A percentile compares a stretch with the other conserved stretches of the same genome.
phyloP scores from a whole-genome alignment of 2,329 filamentous ascomycete species.

The Colletotrichum sp. region DNA sequence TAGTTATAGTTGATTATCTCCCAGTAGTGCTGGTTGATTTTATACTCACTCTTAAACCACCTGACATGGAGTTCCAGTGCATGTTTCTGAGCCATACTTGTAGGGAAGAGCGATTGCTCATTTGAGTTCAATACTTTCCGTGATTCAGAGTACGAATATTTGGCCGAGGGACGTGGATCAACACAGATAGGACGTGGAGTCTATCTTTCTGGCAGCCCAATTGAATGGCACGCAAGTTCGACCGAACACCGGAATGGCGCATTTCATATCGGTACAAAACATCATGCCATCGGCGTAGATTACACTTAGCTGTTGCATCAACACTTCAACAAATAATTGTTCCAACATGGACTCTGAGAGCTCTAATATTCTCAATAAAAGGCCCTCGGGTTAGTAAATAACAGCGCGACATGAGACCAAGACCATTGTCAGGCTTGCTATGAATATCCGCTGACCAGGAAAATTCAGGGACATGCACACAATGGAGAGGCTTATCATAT shows the following conservation, averaged over 20 bases:
- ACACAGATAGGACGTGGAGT: no score
- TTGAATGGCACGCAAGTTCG: no score
- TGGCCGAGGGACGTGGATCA: no score
- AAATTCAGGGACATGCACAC: neutral
- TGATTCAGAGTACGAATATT: no score
- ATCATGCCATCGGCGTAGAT: neutral
- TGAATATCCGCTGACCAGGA: neutral
- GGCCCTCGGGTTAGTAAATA: neutral
- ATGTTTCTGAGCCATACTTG: neutral
- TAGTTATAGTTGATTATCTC: neutral
- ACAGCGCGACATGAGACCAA: neutral
- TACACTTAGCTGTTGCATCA: accelerated
- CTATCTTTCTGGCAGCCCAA: accelerated
- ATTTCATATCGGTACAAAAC: no score
- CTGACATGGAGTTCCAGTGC: neutral
- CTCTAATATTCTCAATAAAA: neutral
- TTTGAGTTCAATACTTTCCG: no score
- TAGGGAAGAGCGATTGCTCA: neutral
- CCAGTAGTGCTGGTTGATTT: neutral
- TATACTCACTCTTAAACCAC: neutral
- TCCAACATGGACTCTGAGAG: neutral
- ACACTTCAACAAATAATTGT: neutral
- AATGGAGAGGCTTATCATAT: neutral
- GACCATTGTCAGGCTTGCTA: neutral
- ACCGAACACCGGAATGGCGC: no score